A percentile compares a stretch with the other conserved stretches of the same genome.
Conservation (phyloP, 2,329 filamentous ascomycete species). For the Seiridium unicorne region DNA sequence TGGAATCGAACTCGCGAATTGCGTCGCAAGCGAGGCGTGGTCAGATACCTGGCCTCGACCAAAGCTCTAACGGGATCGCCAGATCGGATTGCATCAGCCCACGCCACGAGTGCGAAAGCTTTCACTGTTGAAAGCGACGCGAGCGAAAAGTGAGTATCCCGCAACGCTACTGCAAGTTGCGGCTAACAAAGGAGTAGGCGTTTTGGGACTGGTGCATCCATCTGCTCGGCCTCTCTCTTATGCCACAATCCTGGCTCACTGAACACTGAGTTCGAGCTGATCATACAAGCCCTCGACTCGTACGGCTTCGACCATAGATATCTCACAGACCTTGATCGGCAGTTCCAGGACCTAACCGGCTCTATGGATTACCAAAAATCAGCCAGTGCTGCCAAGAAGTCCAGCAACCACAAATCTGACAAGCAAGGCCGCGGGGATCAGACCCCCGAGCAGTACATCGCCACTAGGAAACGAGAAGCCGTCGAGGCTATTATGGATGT, state of each 20-base stretch:
- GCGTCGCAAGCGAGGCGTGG: neutral
- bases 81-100: neutral
- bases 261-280: neutral
- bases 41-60: neutral
- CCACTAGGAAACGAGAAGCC: conserved; percentile 21
- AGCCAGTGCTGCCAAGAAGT: conserved; percentile 19
- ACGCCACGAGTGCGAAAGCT: neutral
- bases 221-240: neutral
- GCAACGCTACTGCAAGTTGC: no score
- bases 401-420: conserved; percentile 20
- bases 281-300: neutral
- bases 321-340: neutral
- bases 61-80: neutral
- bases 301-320: neutral
- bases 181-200: neutral
- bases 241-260: neutral
- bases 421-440: conserved; percentile 16
- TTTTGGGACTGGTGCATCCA: neutral
- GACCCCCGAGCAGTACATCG: conserved; percentile 26
- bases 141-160: neutral
- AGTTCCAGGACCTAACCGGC: conserved; percentile 14
- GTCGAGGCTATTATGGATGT: conserved; percentile 24
- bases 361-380: conserved; percentile 26
- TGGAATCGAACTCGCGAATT: neutral
- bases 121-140: neutral